Evolutionary conservation across 257 asterid genomes (phyloP).

Genomic region (Perilla frutescens): DNA sequence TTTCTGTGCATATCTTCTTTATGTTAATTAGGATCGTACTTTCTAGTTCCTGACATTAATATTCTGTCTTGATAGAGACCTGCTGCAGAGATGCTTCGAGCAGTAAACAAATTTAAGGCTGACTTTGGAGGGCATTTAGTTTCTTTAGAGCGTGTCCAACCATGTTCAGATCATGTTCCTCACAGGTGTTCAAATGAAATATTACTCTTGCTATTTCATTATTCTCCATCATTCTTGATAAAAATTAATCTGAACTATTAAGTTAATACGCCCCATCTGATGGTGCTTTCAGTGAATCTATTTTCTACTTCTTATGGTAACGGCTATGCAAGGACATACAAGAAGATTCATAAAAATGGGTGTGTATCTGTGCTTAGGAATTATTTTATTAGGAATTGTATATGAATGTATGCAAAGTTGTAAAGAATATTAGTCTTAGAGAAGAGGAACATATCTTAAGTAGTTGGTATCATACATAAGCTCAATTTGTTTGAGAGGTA

Average conservation of each 20-base stretch:
- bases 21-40: slow-evolving; percentile 12
- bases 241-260: neutral
- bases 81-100: slow-evolving; percentile 83
- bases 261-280: slow-evolving; percentile 16
- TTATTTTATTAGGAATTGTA: neutral
- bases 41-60: slow-evolving; percentile 29
- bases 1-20: neutral
- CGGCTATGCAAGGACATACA: slow-evolving; percentile 19
- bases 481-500: slow-evolving; percentile 8
- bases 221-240: slow-evolving; percentile 8
- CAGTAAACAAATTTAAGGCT: slow-evolving; percentile 91
- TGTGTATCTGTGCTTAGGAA: neutral
- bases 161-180: slow-evolving; percentile 96
- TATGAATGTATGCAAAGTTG: slow-evolving; percentile 15
- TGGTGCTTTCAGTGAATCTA: slow-evolving; percentile 12
- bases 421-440: neutral
- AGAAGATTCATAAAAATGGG: slow-evolving; percentile 5
- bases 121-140: slow-evolving; percentile 93
- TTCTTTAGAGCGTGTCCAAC: slow-evolving; percentile 88
- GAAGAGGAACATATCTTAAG: neutral
- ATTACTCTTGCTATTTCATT: neutral
- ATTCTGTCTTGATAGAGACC: slow-evolving; percentile 66
- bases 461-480: neutral
- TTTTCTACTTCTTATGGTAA: slow-evolving; percentile 14
- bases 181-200: slow-evolving; percentile 71